Evolutionary conservation across 2,329 filamentous ascomycete genomes (phyloP).

Genomic region (Exophiala calicioides): DNA sequence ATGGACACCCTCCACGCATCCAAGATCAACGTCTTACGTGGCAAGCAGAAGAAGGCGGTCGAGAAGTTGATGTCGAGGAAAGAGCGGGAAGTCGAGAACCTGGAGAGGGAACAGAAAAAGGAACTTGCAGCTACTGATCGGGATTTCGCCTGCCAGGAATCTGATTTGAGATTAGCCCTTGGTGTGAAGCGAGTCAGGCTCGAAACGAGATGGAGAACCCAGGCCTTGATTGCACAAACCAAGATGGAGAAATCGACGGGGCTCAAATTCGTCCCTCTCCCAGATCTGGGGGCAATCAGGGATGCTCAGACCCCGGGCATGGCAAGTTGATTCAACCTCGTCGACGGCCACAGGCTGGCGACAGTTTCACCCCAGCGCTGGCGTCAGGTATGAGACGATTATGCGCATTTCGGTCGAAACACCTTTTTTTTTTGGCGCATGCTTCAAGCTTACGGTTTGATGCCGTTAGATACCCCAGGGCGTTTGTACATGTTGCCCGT

Average conservation of each 20-base stretch:
- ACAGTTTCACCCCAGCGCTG: no score
- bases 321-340: no score
- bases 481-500: no score
- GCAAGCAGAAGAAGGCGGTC: constrained; percentile 46
- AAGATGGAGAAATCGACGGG: constrained; percentile 41
- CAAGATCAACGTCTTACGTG: constrained; percentile 50
- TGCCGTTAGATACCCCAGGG: no score
- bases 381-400: no score
- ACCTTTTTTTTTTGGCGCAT: no score
- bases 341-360: no score
- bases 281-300: constrained; percentile 31
- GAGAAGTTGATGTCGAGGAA: constrained; percentile 43
- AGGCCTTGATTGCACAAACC: constrained; percentile 45
- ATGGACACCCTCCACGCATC: constrained; percentile 48
- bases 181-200: constrained; percentile 39
- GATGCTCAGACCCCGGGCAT: constrained; percentile 3
- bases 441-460: no score
- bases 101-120: constrained; percentile 38
- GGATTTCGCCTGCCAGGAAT: constrained; percentile 33
- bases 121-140: constrained; percentile 38
- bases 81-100: constrained; percentile 40
- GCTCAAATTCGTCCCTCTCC: constrained; percentile 41
- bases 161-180: constrained; percentile 35
- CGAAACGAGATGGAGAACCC: constrained; percentile 43
- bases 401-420: no score